Percentiles rank a stretch among this genome's conserved stretches.
phyloP scores from a whole-genome alignment of 2,329 filamentous ascomycete species.

The Fusarium subglutinans region DNA sequence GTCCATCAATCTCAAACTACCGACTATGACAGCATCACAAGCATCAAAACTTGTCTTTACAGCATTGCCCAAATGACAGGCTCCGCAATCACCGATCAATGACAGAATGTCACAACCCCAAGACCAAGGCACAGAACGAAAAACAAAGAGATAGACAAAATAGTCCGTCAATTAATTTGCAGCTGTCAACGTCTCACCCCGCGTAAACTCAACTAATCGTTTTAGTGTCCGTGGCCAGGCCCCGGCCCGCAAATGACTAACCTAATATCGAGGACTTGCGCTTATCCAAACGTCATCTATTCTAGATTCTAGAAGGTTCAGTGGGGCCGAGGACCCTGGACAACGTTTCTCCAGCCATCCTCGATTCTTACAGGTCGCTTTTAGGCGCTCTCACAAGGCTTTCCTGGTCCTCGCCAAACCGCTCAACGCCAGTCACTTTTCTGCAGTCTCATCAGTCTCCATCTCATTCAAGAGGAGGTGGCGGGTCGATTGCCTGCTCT shows the following conservation, averaged over 20 bases:
- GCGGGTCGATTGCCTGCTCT: slow-evolving; percentile 14
- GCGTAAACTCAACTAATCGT: slow-evolving; percentile 28
- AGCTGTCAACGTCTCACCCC: slow-evolving; percentile 6
- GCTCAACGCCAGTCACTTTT: slow-evolving; percentile 2
- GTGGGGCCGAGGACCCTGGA: slow-evolving; percentile 47
- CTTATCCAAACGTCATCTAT: slow-evolving; percentile 45
- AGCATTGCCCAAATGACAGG: neutral
- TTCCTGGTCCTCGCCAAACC: slow-evolving; percentile 16
- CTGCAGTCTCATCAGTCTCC: neutral
- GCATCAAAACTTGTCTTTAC: neutral
- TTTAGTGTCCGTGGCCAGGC: slow-evolving; percentile 36
- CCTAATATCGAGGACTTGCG: slow-evolving; percentile 49
- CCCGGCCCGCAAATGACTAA: slow-evolving; percentile 20
- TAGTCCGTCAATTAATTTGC: slow-evolving; percentile 9
- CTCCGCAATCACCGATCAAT: slow-evolving; percentile 3
- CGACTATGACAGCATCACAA: neutral
- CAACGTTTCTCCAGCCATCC: slow-evolving; percentile 19
- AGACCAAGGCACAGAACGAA: neutral
- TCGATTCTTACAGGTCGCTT: slow-evolving; percentile 11
- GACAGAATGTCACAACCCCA: neutral
- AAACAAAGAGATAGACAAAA: neutral
- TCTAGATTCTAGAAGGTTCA: slow-evolving; percentile 61
- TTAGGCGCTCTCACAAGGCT: slow-evolving; percentile 18
- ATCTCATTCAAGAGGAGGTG: neutral
- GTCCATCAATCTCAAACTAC: slow-evolving; percentile 3